These are phyloP conservation scores for Acorus calamus DNA, from an alignment of 106 monocot genomes.

Conservation along the genomic window DNA sequence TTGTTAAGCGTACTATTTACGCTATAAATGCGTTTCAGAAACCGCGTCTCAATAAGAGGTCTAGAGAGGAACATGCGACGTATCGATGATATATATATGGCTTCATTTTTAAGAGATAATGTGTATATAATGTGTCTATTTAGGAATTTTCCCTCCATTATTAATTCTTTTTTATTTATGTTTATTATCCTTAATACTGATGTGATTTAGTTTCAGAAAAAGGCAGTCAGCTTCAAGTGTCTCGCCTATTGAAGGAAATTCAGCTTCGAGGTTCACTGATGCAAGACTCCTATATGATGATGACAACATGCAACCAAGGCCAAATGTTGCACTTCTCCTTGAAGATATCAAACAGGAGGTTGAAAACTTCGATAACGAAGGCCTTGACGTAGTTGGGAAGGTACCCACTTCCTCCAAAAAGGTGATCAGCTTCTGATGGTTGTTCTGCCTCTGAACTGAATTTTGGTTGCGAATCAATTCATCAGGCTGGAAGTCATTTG, in stretches of 20 bases:
- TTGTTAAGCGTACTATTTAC: too few species aligned
- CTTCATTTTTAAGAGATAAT: too few species aligned
- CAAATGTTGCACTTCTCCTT: conserved; percentile 68
- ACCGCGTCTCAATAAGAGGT: too few species aligned
- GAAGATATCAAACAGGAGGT: conserved; percentile 89
- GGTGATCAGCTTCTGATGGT: conserved; percentile 29
- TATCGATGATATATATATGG: too few species aligned
- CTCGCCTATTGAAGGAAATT: conserved; percentile 48
- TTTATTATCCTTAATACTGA: too few species aligned
- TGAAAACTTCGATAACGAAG: conserved; percentile 45
- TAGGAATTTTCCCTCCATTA: too few species aligned
- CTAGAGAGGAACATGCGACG: too few species aligned
- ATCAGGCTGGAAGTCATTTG: conserved; percentile 14
- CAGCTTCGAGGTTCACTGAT: conserved; percentile 59
- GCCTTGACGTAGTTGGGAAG: conserved; percentile 31
- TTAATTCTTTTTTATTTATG: too few species aligned
- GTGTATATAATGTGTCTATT: too few species aligned
- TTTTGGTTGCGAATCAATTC: conserved; percentile 22
- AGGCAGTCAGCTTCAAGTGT: conserved; percentile 55
- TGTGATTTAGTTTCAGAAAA: conserved; percentile 22
- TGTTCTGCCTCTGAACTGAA: conserved; percentile 21
- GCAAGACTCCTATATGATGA: conserved; percentile 68
- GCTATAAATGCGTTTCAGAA: too few species aligned
- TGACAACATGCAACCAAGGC: conserved; percentile 58
- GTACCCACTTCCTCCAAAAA: conserved; percentile 31